phyloP scores from a whole-genome alignment of 768 basidiomycete species.

The Boletus vinaceobasis region DNA sequence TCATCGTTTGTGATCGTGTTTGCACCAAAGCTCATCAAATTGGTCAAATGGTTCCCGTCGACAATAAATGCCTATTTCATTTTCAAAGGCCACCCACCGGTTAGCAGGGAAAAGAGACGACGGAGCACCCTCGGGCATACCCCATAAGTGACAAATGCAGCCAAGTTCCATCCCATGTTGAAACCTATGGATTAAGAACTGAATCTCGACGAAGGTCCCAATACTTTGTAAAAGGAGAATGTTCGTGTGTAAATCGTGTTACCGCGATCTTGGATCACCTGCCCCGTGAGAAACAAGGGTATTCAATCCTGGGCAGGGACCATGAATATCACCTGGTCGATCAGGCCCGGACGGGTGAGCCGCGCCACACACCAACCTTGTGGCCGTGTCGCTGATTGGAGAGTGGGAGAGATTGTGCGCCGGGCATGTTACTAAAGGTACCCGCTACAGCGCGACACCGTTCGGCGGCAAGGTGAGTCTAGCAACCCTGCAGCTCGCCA shows the following conservation, averaged over 20 bases:
- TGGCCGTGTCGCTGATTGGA: slow-evolving; percentile 21
- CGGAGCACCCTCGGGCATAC: slow-evolving; percentile 1
- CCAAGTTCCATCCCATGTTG: slow-evolving; percentile 25
- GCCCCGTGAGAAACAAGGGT: slow-evolving; percentile 26
- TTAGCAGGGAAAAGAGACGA: neutral
- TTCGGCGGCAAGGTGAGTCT: neutral
- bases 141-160: slow-evolving; percentile 20
- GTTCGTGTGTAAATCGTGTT: neutral
- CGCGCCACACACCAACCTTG: slow-evolving; percentile 19
- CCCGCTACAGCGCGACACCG: neutral
- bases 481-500: neutral
- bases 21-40: slow-evolving; percentile 26
- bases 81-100: neutral
- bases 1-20: slow-evolving; percentile 12
- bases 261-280: neutral
- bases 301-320: slow-evolving; percentile 24
- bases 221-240: slow-evolving; percentile 9
- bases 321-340: slow-evolving; percentile 23
- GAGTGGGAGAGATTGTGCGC: slow-evolving; percentile 23
- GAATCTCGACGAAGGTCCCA: no score
- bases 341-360: slow-evolving; percentile 12
- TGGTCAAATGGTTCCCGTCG: slow-evolving; percentile 27
- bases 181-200: slow-evolving; percentile 8
- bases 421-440: slow-evolving; percentile 18
- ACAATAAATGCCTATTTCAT: slow-evolving; percentile 21